Percentiles rank a stretch among this genome's conserved stretches.
These are phyloP conservation scores for Carex parvula DNA, from an alignment of 176 grass and related monocot species.

Conservation along the genomic window DNA sequence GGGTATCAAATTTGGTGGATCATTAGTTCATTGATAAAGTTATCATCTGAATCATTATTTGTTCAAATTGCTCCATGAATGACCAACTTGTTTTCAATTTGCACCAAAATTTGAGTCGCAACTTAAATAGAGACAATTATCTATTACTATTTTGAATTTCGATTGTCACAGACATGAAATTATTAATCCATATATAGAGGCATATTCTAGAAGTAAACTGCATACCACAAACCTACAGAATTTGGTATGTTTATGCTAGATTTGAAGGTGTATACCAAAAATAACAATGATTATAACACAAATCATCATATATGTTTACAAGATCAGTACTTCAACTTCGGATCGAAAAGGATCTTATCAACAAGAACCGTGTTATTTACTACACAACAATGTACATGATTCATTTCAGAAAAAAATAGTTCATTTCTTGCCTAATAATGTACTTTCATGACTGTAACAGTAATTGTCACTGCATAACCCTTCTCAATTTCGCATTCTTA, in stretches of 20 bases:
- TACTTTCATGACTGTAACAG: too few species aligned
- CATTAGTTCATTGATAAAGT: too few species aligned
- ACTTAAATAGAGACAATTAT: too few species aligned
- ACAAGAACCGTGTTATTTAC: background rate
- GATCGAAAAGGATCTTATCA: background rate
- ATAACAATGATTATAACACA: background rate
- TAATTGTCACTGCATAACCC: too few species aligned
- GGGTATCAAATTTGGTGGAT: too few species aligned
- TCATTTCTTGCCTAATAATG: background rate
- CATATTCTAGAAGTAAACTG: background rate
- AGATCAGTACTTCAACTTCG: background rate
- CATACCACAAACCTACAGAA: background rate
- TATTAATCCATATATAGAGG: background rate
- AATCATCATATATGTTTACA: background rate
- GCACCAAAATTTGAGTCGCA: too few species aligned
- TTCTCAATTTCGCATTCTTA: too few species aligned
- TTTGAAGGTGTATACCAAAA: background rate
- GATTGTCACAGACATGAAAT: too few species aligned
- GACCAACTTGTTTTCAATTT: too few species aligned
- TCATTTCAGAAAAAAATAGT: background rate
- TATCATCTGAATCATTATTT: too few species aligned
- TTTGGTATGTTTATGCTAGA: slow-evolving; percentile 1
- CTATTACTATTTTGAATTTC: too few species aligned
- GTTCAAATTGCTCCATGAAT: too few species aligned
- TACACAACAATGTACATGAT: background rate